phyloP scores from a whole-genome alignment of 2,329 filamentous ascomycete genomes.

The Aspergillus calidoustus region DNA sequence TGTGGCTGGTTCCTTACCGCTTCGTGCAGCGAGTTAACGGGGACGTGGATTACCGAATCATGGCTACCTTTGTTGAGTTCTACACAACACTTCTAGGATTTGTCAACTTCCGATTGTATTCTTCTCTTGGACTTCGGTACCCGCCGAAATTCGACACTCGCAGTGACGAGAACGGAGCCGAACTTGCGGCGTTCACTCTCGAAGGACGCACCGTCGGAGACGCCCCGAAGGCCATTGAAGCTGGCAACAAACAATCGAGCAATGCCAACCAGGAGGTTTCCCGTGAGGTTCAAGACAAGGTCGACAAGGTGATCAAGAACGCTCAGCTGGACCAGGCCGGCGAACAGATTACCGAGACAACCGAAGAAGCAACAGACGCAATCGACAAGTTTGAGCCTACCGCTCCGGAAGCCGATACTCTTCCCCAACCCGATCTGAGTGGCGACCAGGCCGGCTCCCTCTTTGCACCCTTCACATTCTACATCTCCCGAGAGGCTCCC shows the following conservation, averaged over 20 bases:
- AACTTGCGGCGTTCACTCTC: conserved; percentile 87
- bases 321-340: conserved; percentile 47
- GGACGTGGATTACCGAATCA: conserved; percentile 97
- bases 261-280: conserved; percentile 63
- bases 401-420: conserved; percentile 80
- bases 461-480: conserved; percentile 89
- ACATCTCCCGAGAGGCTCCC: conserved; percentile 90
- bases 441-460: conserved; percentile 72
- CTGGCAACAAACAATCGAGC: conserved; percentile 58
- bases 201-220: conserved; percentile 70
- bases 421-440: conserved; percentile 75
- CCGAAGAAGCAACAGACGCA: conserved; percentile 60
- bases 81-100: conserved; percentile 97
- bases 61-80: conserved; percentile 99
- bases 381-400: conserved; percentile 93
- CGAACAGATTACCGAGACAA: conserved; percentile 49
- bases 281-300: conserved; percentile 69
- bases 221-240: conserved; percentile 56
- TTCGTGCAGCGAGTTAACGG: conserved; percentile 94
- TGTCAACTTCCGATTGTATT: conserved; percentile 94
- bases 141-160: conserved; percentile 88
- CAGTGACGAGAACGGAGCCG: conserved; percentile 87
- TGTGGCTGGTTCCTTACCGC: conserved; percentile 97
- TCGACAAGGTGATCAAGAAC: conserved; percentile 59
- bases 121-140: conserved; percentile 87